Base-by-base conservation (phyloP, 306 rosid genomes). In the Castanopsis chinensis region DNA sequence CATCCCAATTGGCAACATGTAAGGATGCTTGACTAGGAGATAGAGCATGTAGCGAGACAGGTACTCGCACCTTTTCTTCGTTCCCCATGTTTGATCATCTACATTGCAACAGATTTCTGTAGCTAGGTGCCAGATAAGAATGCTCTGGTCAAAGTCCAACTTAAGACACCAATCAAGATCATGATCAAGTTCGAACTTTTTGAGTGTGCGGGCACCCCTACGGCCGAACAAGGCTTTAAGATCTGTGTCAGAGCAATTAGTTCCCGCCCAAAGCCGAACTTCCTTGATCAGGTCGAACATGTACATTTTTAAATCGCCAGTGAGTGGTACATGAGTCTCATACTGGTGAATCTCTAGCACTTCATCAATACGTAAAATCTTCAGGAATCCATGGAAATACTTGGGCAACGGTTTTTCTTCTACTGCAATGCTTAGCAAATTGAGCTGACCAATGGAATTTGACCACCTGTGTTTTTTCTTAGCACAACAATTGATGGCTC, bases 81-180 rank as follows among this genome's bases (percentile, higher is more conserved):
- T 28, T 28, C 32, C 32, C 32, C 32, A 28, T 28, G 32, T 37
- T 37, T 37, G 43, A 5, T 37, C 1, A 37, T 37, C 43, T 37
- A 37, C 8, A 5, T 37, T 37, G 8, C 8, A 37, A 7, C 8
- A 60, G 9, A 6, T 20, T 21, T 5, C 11, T 60, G 85, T 82
- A 23, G 85, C 81, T 27, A 83, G 53, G 19, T 83, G 81, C 83
- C 83, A 83, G 6, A 83, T 52, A 35, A 83, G 80, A 21, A 79
- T 5, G 80, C 86, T 83, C 5, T 75, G 52, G 9, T 75, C 81
- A 3, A 83, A 75, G 5, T 69, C 80, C 3, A 21, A 27, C 5
- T 73, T 68, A 3, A 69, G 12, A 51, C 78, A 79, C 81, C 80
- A 37, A 37, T 37, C 43, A 37, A 37, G 43, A 7, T 37, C 43